Conservation (phyloP, 2,329 filamentous ascomycete species). For the Incumbomyces lentus region DNA sequence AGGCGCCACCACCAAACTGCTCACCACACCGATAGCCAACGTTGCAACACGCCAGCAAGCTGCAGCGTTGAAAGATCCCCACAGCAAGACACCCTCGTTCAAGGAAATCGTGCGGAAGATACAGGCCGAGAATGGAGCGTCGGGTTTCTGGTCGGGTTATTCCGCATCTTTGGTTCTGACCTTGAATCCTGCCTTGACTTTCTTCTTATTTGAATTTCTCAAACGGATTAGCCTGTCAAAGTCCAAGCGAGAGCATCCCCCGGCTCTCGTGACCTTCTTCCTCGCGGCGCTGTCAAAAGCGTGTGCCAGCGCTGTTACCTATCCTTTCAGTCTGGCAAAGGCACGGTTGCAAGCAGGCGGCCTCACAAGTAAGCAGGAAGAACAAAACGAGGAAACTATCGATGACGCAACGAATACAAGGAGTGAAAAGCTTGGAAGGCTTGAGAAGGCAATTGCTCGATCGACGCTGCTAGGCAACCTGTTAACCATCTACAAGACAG, state of each 20-base stretch:
- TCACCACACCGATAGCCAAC: slow-evolving; percentile 72
- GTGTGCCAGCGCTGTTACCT: slow-evolving; percentile 64
- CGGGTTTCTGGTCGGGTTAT: slow-evolving; percentile 81
- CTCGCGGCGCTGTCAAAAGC: slow-evolving; percentile 71
- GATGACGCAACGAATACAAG: slow-evolving; percentile 20
- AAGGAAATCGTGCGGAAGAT: slow-evolving; percentile 55
- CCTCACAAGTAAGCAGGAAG: slow-evolving; percentile 27
- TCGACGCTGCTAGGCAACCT: slow-evolving; percentile 56
- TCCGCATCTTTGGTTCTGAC: slow-evolving; percentile 70
- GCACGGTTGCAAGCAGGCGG: slow-evolving; percentile 56
- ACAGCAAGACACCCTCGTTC: slow-evolving; percentile 24
- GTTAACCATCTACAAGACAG: slow-evolving; percentile 45
- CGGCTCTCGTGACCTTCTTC: slow-evolving; percentile 48
- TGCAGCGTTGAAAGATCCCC: slow-evolving; percentile 35
- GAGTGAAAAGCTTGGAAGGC: slow-evolving; percentile 22
- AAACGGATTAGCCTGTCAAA: slow-evolving; percentile 49
- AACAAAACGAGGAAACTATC: slow-evolving; percentile 24
- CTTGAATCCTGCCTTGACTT: slow-evolving; percentile 76
- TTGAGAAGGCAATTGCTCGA: slow-evolving; percentile 24
- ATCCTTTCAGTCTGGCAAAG: slow-evolving; percentile 80
- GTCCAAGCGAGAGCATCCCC: slow-evolving; percentile 43
- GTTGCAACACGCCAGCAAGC: slow-evolving; percentile 76
- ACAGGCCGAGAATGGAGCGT: slow-evolving; percentile 55
- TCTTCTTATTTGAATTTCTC: slow-evolving; percentile 67
- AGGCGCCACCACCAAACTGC: slow-evolving; percentile 61